Evolutionary conservation across 2,329 filamentous ascomycete species (phyloP).

Genomic region (Penicillium sp.): DNA sequence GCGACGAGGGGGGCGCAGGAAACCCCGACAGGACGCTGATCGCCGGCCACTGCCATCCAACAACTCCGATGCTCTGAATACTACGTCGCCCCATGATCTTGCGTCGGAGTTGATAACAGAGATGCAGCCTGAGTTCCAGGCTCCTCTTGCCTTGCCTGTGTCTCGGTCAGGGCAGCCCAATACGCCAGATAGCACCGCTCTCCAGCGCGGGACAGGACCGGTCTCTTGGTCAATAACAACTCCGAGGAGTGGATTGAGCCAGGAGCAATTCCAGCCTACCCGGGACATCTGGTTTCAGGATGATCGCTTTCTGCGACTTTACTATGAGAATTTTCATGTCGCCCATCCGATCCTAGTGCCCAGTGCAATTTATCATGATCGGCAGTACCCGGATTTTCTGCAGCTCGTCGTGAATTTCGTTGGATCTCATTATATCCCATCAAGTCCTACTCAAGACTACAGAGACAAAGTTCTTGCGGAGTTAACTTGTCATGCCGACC

Average conservation of each 20-base stretch:
- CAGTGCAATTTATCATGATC: conserved; percentile 39
- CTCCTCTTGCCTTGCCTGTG: conserved; percentile 11
- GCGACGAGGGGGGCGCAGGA: conserved; percentile 60
- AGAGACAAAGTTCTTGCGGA: conserved; percentile 32
- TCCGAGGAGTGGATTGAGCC: conserved; percentile 17
- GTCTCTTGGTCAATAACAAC: conserved; percentile 27
- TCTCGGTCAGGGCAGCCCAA: conserved; percentile 14
- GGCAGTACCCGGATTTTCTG: conserved; percentile 49
- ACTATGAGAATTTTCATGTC: conserved; percentile 56
- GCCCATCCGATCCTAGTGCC: conserved; percentile 59
- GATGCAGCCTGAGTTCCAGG: conserved; percentile 10
- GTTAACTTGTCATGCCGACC: conserved; percentile 25
- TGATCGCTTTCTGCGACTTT: conserved; percentile 48
- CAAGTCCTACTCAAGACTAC: conserved; percentile 25
- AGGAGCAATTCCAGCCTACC: conserved; percentile 17
- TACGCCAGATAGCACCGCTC: conserved; percentile 23
- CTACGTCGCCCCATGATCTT: conserved; percentile 5
- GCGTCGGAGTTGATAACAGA: not conserved
- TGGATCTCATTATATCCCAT: conserved; percentile 53
- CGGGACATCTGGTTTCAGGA: conserved; percentile 26
- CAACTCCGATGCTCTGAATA: conserved; percentile 14
- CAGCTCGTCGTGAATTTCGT: conserved; percentile 55
- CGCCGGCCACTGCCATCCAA: conserved; percentile 13
- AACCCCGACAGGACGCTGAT: conserved; percentile 28
- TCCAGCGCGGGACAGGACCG: conserved; percentile 21